Evolutionary conservation across 768 basidiomycete species (phyloP), one percentile per base, ranked within the genome.

Genomic region (Amyloporia xantha): DNA sequence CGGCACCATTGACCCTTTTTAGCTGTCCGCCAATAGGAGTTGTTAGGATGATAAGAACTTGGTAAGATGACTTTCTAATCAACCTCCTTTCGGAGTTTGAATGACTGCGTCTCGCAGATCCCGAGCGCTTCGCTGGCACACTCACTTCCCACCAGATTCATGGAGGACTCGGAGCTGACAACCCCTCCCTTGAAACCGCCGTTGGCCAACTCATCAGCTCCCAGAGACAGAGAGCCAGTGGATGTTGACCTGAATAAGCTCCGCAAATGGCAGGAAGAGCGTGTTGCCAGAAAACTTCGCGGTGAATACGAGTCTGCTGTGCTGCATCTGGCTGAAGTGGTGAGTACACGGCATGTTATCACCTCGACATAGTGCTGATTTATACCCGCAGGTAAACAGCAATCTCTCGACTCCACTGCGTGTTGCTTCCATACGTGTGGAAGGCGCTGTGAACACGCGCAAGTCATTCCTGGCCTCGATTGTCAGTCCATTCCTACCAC

Each of bases 231-330:
- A 28, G 81, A 85, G 49, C 79, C 81, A 3, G 70, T 68, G 5
- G 58, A 59, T 4, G 59, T 62, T 1, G 76, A 81, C 38, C 44
- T 82, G 1, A 78, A 82, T 28, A 80, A 78, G 42, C 61, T 87
- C 3, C 61, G 69, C 25, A 69, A 81, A 68, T 86, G 86, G 86
- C 82, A 91, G 54, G 75, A 87, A 62, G 77, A 86, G 44, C 77
- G 90, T n/a, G 71, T 84, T 3, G 75, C 77, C 26, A 71, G 82
- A 48, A 79, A 77, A 58, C 68, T 92, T 44, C 69, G 72, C 43
- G 88, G 85, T 11, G 86, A 92, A 60, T 91, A 92, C 58, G 82
- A 91, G 67, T 80, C 81, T 19, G 77, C 79, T 5, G 75, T 81
- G 9, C 54, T 76, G 35, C 76, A 82, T 50, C 69, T 90, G 19